Base-by-base conservation (phyloP, 352 stramenopile genomes). In the Globisporangium orthogonon region DNA sequence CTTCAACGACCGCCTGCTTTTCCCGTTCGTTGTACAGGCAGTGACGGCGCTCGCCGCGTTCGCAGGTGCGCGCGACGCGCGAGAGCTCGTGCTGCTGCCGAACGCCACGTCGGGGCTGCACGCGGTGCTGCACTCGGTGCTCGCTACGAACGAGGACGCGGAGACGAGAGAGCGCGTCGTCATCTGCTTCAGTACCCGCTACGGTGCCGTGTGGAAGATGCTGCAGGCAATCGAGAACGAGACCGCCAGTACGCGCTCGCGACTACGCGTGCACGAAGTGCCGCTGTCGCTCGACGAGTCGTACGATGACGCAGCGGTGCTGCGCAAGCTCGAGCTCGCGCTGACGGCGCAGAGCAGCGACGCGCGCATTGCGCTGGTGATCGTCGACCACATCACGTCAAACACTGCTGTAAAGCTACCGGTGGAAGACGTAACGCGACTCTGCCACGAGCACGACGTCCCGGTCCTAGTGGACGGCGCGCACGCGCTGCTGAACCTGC, bases 161-260 rank as follows among this genome's bases (percentile, higher is more conserved):
- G 52, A 44, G 0, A 37, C 4, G 9, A 28, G 64, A 11, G 61
- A 77, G 37, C 66, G 69, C 10, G 73, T 78, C 35, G 74, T 93
- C 17, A 47, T 94, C 23, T 76, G 77, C 48, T 89, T 95, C 35
- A 89, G 71, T 58, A 95, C 89, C 31, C 76, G 80, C 4, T 98
- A 98, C 58, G 94, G 91, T 9, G 89, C 86, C n/a, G 84, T 97
- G 7, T 91, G 95, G 58, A 98, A 97, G 67, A 97, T 98, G 73
- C 72, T 94, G 40, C 70, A 80, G 35, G 61, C 61, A 1, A 56
- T 85, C 13, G 54, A 79, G 54, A 45, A 50, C 10, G 45, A 59
- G 30, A 17, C 2, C 0, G 14, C 47, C 28, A 13, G 23, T 29
- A 45, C 23, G 23, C 46, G 23, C n/a, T 45, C 18, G 1, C 54